Percentiles rank a stretch among this genome's conserved stretches.
These are phyloP conservation scores for Calonectria leucothoes DNA, from an alignment of 2,329 filamentous ascomycete species.

Conservation along the genomic window DNA sequence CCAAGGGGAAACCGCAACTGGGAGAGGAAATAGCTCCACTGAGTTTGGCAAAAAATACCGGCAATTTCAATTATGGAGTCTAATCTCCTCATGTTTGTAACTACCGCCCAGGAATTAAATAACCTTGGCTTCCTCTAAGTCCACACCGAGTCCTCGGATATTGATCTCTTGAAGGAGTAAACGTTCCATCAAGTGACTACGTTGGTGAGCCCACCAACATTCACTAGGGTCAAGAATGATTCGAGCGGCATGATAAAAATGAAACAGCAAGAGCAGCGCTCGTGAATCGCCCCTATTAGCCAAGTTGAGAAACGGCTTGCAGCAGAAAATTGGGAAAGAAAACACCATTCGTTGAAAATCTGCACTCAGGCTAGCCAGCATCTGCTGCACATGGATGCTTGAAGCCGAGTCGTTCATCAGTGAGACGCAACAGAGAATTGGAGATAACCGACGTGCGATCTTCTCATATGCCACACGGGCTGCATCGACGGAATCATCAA, in stretches of 20 bases:
- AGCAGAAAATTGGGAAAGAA: constrained; percentile 2
- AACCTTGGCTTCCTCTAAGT: neutral
- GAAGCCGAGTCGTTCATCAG: neutral
- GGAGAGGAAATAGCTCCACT: too few species aligned
- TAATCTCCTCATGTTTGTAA: neutral
- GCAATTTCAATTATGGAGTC: neutral
- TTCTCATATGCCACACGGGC: neutral
- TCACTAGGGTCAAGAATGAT: neutral
- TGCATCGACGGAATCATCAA: neutral
- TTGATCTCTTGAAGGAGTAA: neutral
- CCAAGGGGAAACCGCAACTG: too few species aligned
- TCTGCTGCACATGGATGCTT: neutral
- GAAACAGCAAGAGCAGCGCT: neutral
- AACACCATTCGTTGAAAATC: constrained; percentile 4
- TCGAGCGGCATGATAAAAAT: constrained; percentile 1
- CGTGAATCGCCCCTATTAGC: neutral
- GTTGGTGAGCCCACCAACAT: constrained; percentile 3
- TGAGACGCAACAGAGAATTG: neutral
- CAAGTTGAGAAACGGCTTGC: constrained; percentile 3
- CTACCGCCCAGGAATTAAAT: neutral
- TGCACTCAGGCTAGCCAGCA: neutral
- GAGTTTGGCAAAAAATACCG: neutral
- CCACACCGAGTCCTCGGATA: neutral
- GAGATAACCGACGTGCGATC: neutral
- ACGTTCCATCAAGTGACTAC: neutral